These are phyloP conservation scores for Asclepias syriaca DNA, from an alignment of 257 asterid genomes.

Conservation along the genomic window DNA sequence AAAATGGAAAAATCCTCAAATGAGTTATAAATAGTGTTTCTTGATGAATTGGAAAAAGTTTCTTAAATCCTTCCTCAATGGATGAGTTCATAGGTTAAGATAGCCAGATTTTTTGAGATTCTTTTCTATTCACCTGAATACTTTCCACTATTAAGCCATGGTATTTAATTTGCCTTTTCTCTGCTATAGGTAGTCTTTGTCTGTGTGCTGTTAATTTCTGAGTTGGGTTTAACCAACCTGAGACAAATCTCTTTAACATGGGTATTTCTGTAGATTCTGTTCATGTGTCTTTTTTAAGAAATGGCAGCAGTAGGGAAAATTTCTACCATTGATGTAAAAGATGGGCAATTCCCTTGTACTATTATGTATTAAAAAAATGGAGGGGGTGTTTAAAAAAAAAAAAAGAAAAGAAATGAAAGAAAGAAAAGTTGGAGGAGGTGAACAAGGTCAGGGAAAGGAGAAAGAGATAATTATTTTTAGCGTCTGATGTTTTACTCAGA, in stretches of 20 bases:
- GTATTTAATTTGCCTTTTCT: not conserved
- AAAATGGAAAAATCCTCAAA: too few relatives aligned
- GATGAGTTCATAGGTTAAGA: not conserved
- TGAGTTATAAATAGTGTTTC: not conserved
- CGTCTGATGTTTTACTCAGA: not conserved
- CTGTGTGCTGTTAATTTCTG: not conserved
- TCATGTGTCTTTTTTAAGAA: not conserved
- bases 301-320: not conserved
- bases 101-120: not conserved
- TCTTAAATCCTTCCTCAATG: not conserved
- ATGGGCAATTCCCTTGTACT: not conserved
- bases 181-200: not conserved
- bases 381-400: not conserved
- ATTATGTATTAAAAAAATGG: not conserved
- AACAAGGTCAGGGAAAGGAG: not conserved
- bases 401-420: too few relatives aligned
- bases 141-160: not conserved
- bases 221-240: not conserved
- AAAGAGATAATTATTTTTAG: not conserved
- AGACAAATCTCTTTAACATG: not conserved
- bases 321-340: not conserved
- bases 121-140: not conserved
- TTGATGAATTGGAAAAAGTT: not conserved
- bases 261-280: not conserved
- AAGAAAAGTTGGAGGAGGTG: not conserved